Conservation (phyloP, 176 grass and related monocot genomes). For the Bonia amplexicaulis region DNA sequence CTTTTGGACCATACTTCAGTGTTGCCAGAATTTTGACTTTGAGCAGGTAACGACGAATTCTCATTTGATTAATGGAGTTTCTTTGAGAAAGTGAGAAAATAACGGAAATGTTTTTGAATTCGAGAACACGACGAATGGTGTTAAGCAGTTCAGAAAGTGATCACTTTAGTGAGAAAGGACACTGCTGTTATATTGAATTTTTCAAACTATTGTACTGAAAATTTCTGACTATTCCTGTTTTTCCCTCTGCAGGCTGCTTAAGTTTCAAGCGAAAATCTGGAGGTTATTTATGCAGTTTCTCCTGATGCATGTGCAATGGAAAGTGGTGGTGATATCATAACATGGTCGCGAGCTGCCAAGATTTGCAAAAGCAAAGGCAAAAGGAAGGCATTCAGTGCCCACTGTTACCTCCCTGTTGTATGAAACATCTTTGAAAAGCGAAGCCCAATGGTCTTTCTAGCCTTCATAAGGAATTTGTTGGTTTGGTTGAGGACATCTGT, state of each 20-base stretch:
- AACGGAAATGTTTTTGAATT: neutral
- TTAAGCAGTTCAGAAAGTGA: neutral
- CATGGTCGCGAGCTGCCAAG: neutral
- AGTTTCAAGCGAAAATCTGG: slow-evolving; percentile 34
- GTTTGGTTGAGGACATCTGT: slow-evolving; percentile 42
- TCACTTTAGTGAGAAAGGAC: neutral
- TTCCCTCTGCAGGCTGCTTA: slow-evolving; percentile 17
- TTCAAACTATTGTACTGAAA: neutral
- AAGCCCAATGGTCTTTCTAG: slow-evolving; percentile 25
- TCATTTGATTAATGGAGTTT: slow-evolving; percentile 8
- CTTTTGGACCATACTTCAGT: neutral
- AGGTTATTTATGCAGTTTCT: slow-evolving; percentile 27
- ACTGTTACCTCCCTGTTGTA: slow-evolving; percentile 18
- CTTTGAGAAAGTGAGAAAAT: neutral
- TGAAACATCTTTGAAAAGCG: slow-evolving; percentile 32
- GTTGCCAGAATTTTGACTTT: neutral
- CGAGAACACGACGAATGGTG: neutral
- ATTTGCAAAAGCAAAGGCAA: neutral
- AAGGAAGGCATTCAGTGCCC: slow-evolving; percentile 22
- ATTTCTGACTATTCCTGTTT: neutral
- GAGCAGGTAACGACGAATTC: neutral
- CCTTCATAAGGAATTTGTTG: slow-evolving; percentile 42
- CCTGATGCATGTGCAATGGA: slow-evolving; percentile 1
- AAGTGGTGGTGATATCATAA: slow-evolving; percentile 24
- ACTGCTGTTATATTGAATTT: neutral